Base-by-base conservation (phyloP, 345 rosid species). In the Citropsis articulata region DNA sequence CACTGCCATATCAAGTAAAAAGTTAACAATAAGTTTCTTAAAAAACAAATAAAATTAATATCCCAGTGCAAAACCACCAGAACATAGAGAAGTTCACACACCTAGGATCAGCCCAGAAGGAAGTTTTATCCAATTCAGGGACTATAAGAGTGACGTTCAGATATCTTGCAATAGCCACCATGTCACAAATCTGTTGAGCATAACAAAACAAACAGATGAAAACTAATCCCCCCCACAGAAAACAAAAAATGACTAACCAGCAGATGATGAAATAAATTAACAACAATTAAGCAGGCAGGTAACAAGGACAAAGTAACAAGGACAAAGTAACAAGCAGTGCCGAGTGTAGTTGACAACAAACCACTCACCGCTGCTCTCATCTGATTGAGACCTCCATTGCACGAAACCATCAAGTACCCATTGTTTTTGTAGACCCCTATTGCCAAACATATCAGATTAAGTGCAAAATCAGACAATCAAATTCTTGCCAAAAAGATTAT, bases 61-160 rank as follows among this genome's bases (percentile, higher is more conserved):
- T 61, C 40, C 59, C 25, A 65, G 48, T 65, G 33, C 57, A 75
- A 66, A 35, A 35, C 6, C 21, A 56, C 7, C 57, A 53, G 21
- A 55, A 14, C 2, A 73, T 61, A 67, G 18, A 70, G 64, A 13
- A 60, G 25, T 63, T 45, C 25, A 72, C 86, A 25, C 64, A 91
- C 98, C 98, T 91, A 70, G 94, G 96, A 86, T 93, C 98, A 82
- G 93, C 92, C 98, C 98, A 93, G 77, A 91, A 93, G 18, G 97
- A 93, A 66, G 92, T 81, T 85, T 93, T 93, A 82, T 93, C 97
- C 70, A 93, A 89, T 83, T 91, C 95, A 3, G 98, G 98, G 18
- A 93, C 98, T 72, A 93, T 89, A 83, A 93, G 98, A 25, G 98
- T 93, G 33, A 93, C 98, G 82, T 93, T 91, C 85, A 93, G 70